These are phyloP conservation scores for Sporothrix schenckii DNA, from an alignment of 2,329 filamentous ascomycete genomes.

Conservation along the genomic window DNA sequence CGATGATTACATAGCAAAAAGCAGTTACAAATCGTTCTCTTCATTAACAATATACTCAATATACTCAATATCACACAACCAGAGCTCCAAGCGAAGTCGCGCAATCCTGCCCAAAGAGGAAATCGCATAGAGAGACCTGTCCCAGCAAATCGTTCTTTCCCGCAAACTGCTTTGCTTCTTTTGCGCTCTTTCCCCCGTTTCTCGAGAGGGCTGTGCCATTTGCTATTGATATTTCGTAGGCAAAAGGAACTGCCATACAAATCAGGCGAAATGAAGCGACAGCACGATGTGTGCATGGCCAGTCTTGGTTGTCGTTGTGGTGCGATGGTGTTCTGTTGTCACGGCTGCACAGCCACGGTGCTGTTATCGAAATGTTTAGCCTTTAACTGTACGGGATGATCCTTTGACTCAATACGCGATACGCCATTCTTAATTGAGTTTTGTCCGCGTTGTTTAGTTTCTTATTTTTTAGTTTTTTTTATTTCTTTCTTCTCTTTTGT, in stretches of 20 bases:
- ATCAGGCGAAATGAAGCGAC: slow-evolving; percentile 8
- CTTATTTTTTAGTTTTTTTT: not conserved
- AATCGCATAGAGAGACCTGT: not conserved
- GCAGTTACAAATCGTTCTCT: not conserved
- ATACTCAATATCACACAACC: not conserved
- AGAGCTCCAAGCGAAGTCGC: slow-evolving; percentile 4
- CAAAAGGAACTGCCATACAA: not conserved
- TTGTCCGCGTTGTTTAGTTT: not conserved
- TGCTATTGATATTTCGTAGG: not conserved
- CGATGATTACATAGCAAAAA: not conserved
- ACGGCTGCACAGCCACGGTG: slow-evolving; percentile 18
- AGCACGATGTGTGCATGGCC: not conserved
- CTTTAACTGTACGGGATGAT: not conserved
- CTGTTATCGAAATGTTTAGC: not conserved
- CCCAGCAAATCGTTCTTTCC: not conserved
- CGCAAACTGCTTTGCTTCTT: not conserved
- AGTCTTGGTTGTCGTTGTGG: not conserved
- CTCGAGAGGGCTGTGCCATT: not conserved
- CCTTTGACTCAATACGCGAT: not conserved
- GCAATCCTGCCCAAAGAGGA: slow-evolving; percentile 24
- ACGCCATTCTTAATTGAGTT: slow-evolving; percentile 7
- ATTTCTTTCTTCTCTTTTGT: not conserved
- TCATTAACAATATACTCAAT: not conserved
- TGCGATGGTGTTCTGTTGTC: not conserved
- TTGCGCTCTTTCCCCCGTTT: slow-evolving; percentile 6